A percentile compares a stretch with the other conserved stretches of the same genome.
Evolutionary conservation across 257 asterid genomes (phyloP).

Genomic region (Catharanthus roseus): DNA sequence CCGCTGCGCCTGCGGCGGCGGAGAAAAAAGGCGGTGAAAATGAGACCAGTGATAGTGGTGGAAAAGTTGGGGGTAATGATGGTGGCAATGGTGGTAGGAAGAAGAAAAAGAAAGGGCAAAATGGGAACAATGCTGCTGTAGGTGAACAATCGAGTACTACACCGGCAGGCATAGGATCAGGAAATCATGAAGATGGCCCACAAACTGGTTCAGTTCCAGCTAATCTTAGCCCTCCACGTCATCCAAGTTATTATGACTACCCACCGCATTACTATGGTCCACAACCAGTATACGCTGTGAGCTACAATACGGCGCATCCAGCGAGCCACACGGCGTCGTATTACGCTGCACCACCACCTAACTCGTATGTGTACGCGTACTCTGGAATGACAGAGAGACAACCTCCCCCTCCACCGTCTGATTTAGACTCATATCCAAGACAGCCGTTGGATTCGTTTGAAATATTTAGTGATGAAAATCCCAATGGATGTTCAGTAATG

Average conservation of each 20-base stretch:
- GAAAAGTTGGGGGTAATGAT: conserved; percentile 18
- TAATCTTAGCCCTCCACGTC: conserved; percentile 40
- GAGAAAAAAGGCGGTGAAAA: conserved; percentile 20
- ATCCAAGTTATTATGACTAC: conserved; percentile 18
- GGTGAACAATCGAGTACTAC: conserved; percentile 20
- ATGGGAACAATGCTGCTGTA: conserved; percentile 15
- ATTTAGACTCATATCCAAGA: conserved; percentile 27
- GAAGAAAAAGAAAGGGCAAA: conserved; percentile 60
- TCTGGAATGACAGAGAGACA: conserved; percentile 23
- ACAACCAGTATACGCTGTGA: conserved; percentile 41
- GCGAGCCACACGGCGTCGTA: conserved; percentile 45
- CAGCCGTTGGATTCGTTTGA: conserved; percentile 77
- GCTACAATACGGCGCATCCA: conserved; percentile 65
- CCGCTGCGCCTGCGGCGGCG: conserved; percentile 20
- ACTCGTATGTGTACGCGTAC: conserved; percentile 33
- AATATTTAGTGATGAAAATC: conserved; percentile 75
- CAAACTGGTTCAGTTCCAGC: conserved; percentile 2
- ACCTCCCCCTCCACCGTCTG: conserved; percentile 32
- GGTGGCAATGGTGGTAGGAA: conserved; percentile 31
- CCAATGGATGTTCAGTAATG: conserved; percentile 61
- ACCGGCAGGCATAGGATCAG: conserved; percentile 26
- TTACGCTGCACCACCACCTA: conserved; percentile 42
- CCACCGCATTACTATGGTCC: conserved; percentile 19
- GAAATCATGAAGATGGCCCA: conserved; percentile 26
- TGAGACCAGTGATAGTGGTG: conserved; percentile 10